Base-by-base conservation (phyloP, 2,329 filamentous ascomycete genomes). In the Pseudogymnoascus sp. region DNA sequence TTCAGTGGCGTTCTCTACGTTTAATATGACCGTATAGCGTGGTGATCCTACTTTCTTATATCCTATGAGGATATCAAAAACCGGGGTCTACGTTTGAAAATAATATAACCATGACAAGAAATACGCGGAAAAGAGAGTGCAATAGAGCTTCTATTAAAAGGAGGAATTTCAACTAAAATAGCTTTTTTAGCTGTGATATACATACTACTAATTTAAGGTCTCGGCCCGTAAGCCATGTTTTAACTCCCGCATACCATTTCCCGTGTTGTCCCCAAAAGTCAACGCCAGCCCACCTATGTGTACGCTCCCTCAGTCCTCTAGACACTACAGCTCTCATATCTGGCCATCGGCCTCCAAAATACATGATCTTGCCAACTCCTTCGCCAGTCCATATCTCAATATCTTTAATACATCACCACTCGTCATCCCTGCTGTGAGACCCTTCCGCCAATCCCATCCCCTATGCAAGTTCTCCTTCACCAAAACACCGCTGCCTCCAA, bases 381-480 rank as follows among this genome's bases (percentile, higher is more conserved):
- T 85, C 12, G 90, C 89, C 71, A 96, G 75, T 2, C 87, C 89
- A 61, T 91, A 74, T 67, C 93, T 83, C 75, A 96, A 73, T 67
- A 88, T 82, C 67, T 82, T 81, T 64, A 96, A 76, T n/a, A 97
- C 79, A 66, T 93, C 89, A 59, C 81, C 80, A 0, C 86, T 89
- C 66, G 78, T 85, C 16, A 82, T 84, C 10, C 79, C 80, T 31
- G 83, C 81, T 8, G 78, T 73, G 53, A 90, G 77, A 1, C 80
- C 81, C 7, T 76, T 78, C 71, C 85, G 79, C 87, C 89, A 96
- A 78, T 87, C 89, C 90, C 89, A 92, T 11, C 85, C 85, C 62
- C 89, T 78, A 67, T 84, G 80, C 36, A 79, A 75, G 62, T 81
- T 75, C n/a, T 76, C 76, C 44, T 70, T 70, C 5, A 77, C 73